These are phyloP conservation scores for Wakefieldia striispora DNA, from an alignment of 768 basidiomycete species.

Conservation along the genomic window DNA sequence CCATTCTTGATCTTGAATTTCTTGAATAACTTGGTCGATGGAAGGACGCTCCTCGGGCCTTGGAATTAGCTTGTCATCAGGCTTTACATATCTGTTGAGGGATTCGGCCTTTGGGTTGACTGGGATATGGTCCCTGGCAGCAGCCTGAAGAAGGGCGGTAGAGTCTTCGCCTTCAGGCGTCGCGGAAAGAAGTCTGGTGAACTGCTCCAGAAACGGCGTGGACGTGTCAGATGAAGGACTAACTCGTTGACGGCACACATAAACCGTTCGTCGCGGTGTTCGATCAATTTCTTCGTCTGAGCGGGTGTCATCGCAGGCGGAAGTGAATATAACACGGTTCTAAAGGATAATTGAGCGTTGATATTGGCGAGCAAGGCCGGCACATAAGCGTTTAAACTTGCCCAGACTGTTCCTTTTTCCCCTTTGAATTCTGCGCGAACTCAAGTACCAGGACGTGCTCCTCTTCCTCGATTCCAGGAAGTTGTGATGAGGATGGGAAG, in stretches of 20 bases:
- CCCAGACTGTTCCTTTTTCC: conserved; percentile 31
- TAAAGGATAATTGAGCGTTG: conserved; percentile 3
- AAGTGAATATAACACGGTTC: conserved; percentile 16
- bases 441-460: conserved; percentile 52
- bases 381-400: conserved; percentile 5
- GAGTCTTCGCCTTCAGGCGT: conserved; percentile 56
- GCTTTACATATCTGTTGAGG: not conserved
- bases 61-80: conserved; percentile 30
- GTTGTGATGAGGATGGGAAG: conserved; percentile 27
- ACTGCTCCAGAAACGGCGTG: not conserved
- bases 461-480: conserved; percentile 29
- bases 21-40: conserved; percentile 55
- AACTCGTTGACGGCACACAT: conserved; percentile 68
- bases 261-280: conserved; percentile 67
- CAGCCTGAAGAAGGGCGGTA: conserved; percentile 57
- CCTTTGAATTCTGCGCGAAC: conserved; percentile 46
- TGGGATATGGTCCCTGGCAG: conserved; percentile 70
- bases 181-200: conserved; percentile 55
- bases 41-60: conserved; percentile 52
- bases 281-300: conserved; percentile 66
- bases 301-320: conserved; percentile 47
- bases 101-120: conserved; percentile 45
- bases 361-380: no score
- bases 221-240: conserved; percentile 7
- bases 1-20: conserved; percentile 58